Conservation (phyloP, 202 grass and related monocot species). For the Setaria viridis region DNA sequence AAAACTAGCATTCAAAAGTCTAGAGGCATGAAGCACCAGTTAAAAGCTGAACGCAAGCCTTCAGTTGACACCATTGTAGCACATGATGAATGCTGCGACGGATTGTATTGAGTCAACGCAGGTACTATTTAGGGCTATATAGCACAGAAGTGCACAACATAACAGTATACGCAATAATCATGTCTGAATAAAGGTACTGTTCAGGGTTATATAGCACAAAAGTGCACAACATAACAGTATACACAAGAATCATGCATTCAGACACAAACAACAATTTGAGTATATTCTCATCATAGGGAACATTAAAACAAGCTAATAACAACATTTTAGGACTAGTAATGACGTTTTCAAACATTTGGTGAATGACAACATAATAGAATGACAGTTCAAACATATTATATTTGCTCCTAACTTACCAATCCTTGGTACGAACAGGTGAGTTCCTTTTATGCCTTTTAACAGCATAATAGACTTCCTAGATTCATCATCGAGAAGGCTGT, state of each 20-base stretch:
- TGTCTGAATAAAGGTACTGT: neutral
- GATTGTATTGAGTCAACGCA: neutral
- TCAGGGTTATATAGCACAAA: neutral
- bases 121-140: neutral
- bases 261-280: neutral
- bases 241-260: neutral
- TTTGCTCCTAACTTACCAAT: slow-evolving; percentile 61
- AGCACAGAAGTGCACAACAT: neutral
- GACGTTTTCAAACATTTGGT: neutral
- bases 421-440: slow-evolving; percentile 72
- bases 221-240: neutral
- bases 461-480: slow-evolving; percentile 74
- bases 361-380: neutral
- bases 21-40: neutral
- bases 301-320: neutral
- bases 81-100: neutral
- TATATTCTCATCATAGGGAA: neutral
- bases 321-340: neutral
- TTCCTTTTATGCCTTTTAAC: slow-evolving; percentile 85
- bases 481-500: slow-evolving; percentile 78
- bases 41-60: neutral
- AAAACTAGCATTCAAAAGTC: neutral
- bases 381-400: neutral
- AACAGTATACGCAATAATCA: neutral
- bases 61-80: neutral